Base-by-base conservation (phyloP, 208 protist species). In the Acanthamoeba culbertsoni region DNA sequence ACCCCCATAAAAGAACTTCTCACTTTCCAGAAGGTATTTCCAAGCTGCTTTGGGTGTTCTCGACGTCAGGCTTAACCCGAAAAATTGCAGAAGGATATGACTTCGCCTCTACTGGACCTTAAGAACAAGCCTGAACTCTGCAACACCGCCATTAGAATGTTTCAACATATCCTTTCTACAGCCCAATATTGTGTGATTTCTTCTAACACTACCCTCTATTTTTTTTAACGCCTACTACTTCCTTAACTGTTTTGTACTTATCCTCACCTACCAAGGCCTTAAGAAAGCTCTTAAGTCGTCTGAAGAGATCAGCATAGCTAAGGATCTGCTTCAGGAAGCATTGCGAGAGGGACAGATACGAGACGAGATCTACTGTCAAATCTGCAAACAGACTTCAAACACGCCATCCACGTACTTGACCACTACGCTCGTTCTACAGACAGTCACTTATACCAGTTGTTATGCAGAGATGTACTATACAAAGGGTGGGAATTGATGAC, bases 401-500 rank as follows among this genome's bases (percentile, higher is more conserved):
- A 92, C 37, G 3, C 86, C 86, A 26, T 77, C 53, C 53, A n/a
- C 57, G 86, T 92, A 55, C 55, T 20, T 63, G 7, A 10, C 1
- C 12, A 8, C 26, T 63, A 14, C 28, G 4, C 28, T 31, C 59
- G 5, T 31, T 65, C 2, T 2, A 37, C 0, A 2, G 37, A 10
- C 0, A 1, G 2, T 4, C 23, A 63, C 14, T 63, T 23, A n/a
- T 63, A 5, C 65, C 26, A 2, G 5, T 14, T 75, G 35, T 12
- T 42, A 1, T 0, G 35, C 73, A 84, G 73, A 0, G 73, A 84
- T 6, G 43, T 84, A 2, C 68, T 75, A 23, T 92, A 92, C 65
- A 92, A 92, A 53, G 88, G 88, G n/a, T 92, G 88, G 88, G 59
- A 92, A 43, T 45, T 92, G 28, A 71, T 92, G 62, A 45, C 33